Evolutionary conservation across 2,329 filamentous ascomycete genomes (phyloP).

Genomic region (Fusarium coicis): DNA sequence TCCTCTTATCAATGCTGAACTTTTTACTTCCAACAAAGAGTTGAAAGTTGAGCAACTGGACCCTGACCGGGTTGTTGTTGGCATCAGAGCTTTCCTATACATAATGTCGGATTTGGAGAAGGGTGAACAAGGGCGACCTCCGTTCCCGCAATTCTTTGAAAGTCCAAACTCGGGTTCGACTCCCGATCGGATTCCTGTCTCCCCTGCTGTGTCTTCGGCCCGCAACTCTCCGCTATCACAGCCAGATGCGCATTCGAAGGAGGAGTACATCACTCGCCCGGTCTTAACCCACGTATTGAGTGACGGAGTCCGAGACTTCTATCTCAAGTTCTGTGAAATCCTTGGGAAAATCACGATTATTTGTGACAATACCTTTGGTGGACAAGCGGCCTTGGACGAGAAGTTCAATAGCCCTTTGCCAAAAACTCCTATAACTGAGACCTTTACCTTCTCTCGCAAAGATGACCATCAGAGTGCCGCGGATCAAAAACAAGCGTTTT

Average conservation of each 20-base stretch:
- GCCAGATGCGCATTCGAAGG: conserved; percentile 51
- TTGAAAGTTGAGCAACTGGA: conserved; percentile 92
- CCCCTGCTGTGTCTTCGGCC: conserved; percentile 51
- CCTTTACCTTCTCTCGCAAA: conserved; percentile 87
- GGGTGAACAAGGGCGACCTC: conserved; percentile 78
- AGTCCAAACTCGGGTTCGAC: conserved; percentile 44
- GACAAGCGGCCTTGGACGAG: conserved; percentile 93
- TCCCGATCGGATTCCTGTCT: conserved; percentile 62
- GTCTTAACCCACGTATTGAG: conserved; percentile 72
- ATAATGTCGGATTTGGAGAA: conserved; percentile 95
- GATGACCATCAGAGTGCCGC: conserved; percentile 78
- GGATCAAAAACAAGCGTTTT: conserved; percentile 94
- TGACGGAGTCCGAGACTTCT: conserved; percentile 85
- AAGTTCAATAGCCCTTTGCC: conserved; percentile 89
- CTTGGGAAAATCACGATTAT: conserved; percentile 95
- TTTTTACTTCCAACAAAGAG: conserved; percentile 81
- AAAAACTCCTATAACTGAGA: conserved; percentile 94
- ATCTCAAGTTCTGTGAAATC: conserved; percentile 92
- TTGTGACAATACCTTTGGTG: conserved; percentile 96
- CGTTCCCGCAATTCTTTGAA: conserved; percentile 80
- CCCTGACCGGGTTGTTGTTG: conserved; percentile 96
- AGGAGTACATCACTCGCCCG: conserved; percentile 74
- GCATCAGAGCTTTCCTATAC: conserved; percentile 90
- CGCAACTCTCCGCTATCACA: conserved; percentile 43
- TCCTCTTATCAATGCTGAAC: conserved; percentile 89